Evolutionary conservation across 1,284 basidiomycete species (phyloP), one percentile per base, ranked within the genome.

Genomic region (Rhizoctonia solani): DNA sequence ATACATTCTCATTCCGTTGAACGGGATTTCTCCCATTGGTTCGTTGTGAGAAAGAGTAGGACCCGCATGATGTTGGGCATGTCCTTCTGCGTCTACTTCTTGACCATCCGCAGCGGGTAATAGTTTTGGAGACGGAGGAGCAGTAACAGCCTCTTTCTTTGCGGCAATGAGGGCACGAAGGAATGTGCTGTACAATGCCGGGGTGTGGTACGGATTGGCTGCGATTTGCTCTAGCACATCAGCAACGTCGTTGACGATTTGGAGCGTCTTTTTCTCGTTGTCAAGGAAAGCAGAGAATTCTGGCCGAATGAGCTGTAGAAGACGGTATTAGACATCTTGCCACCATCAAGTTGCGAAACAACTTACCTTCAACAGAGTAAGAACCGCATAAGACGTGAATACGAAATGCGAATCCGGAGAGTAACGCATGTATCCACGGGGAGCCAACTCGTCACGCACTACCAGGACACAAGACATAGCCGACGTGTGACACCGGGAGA

Each of bases 391-490:
- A 11, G 91, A 92, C 59, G 87, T 87, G 80, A 93, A 90, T 25
- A 98, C 92, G 74, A 93, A 96, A 74, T 93, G 91, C 6, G 92
- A 92, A 76, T 98, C 95, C 0, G 93, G 91, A 0, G 92, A 86
- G 76, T 93, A 95, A 69, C 85, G 87, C 75, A 98, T 80, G 74
- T 84, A 91, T 1, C 89, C 92, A 42, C 80, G 81, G 1, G 91
- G 89, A 1, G 85, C 87, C 34, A 95, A 82, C 70, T 89, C 82
- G 70, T 95, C 92, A 13, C 86, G 82, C n/a, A 90, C 82, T 32
- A 90, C 74, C n/a, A 78, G 79, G 8, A 87, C 87, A 73, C 88
- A 87, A 9, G 84, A 80, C 54, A 84, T 86, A 0, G 93, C 93
- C 19, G 87, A 84, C 9, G 86, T 83, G 75, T 94, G 88, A 66